A percentile compares a stretch with the other conserved stretches of the same genome.
These are phyloP conservation scores for Alisma plantagoaquatica DNA, from an alignment of 106 monocot species.

Conservation along the genomic window DNA sequence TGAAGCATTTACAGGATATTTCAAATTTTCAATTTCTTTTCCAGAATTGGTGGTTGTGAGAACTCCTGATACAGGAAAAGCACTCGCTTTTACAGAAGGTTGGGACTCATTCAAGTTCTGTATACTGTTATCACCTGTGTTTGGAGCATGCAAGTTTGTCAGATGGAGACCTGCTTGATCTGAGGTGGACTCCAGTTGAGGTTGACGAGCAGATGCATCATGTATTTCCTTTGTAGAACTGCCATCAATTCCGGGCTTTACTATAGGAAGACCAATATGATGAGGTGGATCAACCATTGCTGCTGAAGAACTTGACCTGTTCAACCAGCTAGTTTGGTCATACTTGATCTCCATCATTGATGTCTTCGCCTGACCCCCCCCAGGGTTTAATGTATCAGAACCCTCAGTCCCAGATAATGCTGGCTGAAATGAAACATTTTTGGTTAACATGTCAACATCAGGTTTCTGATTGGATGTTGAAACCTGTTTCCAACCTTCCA, in stretches of 20 bases:
- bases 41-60: not conserved
- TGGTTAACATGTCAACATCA: conserved; percentile 26
- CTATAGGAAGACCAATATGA: conserved; percentile 8
- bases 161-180: conserved; percentile 9
- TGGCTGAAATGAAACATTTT: conserved; percentile 4
- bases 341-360: no score
- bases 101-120: not conserved
- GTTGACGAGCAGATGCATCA: conserved; percentile 5
- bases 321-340: conserved; percentile 26
- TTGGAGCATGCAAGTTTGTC: conserved; percentile 12
- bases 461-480: conserved; percentile 21
- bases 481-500: conserved; percentile 27
- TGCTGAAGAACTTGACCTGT: conserved; percentile 27
- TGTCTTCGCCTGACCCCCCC: no score
- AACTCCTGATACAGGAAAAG: no score
- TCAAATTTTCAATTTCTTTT: conserved; percentile 26
- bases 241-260: conserved; percentile 12
- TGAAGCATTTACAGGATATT: conserved; percentile 9
- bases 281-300: conserved; percentile 10
- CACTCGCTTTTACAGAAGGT: not conserved
- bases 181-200: conserved; percentile 11
- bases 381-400: conserved; percentile 14
- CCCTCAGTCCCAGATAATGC: not conserved
- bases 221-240: conserved; percentile 27
- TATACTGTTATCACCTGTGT: conserved; percentile 5